Base-by-base conservation (phyloP, 108 stramenopile species). In the Nannochloropsis granulata region DNA sequence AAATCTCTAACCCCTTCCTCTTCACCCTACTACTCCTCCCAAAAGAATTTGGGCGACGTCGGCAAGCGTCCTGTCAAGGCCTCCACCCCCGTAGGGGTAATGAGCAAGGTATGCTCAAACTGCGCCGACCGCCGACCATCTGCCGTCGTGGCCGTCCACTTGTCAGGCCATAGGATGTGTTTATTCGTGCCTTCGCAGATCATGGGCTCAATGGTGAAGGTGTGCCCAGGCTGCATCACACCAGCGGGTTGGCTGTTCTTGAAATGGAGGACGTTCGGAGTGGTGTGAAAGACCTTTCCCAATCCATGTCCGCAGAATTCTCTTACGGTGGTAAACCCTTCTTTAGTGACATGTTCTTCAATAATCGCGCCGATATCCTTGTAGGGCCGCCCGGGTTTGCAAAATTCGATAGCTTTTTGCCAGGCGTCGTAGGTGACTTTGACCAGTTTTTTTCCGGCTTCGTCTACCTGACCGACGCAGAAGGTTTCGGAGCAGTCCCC, bases 191-290 rank as follows among this genome's bases (percentile, higher is more conserved):
- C 97, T 87, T 97, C 95, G 82, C 95, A 96, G 85, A 99, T 97
- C 98, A 98, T 98, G 7, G 99, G 99, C 89, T 99, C 99, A 84
- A 99, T 98, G n/a, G 99, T 99, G 92, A 99, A 97, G 16, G 95
- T 96, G 90, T 98, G 97, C 12, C 99, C 99, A 0, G 92, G 83
- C 44, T 92, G 90, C 94, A 98, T 98, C 79, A 89, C 83, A 42
- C 90, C 88, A 83, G 93, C 93, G 12, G 93, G 92, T 85, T 97
- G 94, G 87, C 92, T 93, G 86, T 97, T 97, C 16, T 91, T 86
- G 85, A 96, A 98, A 90, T 99, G 98, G 45, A 94, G 91, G 80
- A 99, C 94, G 87, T 97, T 96, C 23, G 99, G 99, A 23, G 87
- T 92, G 45, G 93, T 93, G 88, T 99, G 99, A 85, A 99, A 98